Conservation (phyloP, 2,329 filamentous ascomycete genomes). For the Tolypocladium inflatum region DNA sequence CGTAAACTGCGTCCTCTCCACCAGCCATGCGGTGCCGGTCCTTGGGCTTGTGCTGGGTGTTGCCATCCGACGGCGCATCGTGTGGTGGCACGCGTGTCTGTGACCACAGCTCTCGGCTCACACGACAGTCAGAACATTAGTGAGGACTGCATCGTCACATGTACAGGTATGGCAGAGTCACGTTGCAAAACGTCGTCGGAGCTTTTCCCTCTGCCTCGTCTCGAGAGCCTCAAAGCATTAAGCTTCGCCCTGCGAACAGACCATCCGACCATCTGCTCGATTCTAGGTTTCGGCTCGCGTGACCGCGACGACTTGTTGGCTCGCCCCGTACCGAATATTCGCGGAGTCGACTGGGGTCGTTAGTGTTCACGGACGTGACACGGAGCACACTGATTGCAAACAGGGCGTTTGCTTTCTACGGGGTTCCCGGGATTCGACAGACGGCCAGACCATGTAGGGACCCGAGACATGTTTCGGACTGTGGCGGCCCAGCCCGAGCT, state of each 20-base stretch:
- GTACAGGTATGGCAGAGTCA: neutral
- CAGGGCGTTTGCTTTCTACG: neutral
- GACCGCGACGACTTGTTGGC: neutral
- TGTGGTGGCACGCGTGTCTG: neutral
- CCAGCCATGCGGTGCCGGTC: neutral
- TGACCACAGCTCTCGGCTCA: neutral
- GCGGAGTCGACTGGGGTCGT: neutral
- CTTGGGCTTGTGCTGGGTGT: neutral
- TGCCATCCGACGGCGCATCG: neutral
- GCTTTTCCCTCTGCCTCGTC: neutral
- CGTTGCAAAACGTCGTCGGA: neutral
- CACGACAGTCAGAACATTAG: neutral
- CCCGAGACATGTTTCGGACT: conserved; percentile 2
- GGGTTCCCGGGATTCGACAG: neutral
- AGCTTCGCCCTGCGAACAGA: neutral
- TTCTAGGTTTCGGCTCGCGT: neutral
- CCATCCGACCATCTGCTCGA: neutral
- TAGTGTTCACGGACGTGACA: neutral
- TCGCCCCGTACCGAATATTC: neutral
- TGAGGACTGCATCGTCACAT: neutral
- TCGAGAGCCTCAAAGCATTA: neutral
- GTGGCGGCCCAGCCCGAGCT: neutral
- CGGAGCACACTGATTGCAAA: neutral
- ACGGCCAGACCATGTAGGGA: neutral
- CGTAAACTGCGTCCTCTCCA: neutral